These are phyloP conservation scores for Posidonia australis DNA, from an alignment of 106 monocot species.

Conservation along the genomic window DNA sequence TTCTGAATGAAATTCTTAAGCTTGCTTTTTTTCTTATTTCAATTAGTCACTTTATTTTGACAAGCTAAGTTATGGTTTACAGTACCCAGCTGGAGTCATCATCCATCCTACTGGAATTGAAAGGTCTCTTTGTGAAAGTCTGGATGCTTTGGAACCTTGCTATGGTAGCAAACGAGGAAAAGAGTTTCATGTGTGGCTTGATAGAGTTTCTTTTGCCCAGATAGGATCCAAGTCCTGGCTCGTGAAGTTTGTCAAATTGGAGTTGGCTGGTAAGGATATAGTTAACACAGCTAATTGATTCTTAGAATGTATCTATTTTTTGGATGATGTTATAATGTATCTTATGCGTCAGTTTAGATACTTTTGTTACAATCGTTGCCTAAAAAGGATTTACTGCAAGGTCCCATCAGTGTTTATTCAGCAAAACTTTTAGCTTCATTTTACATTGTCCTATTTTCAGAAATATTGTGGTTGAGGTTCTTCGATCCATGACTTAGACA, in stretches of 20 bases:
- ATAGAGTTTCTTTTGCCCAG: slow-evolving; percentile 44
- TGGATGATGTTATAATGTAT: too few relatives aligned
- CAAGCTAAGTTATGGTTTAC: slow-evolving; percentile 7
- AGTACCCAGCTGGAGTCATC: slow-evolving; percentile 40
- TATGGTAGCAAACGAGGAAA: slow-evolving; percentile 65
- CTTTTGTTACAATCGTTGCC: too few relatives aligned
- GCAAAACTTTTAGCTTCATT: not conserved
- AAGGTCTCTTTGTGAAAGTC: slow-evolving; percentile 34
- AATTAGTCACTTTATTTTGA: not conserved
- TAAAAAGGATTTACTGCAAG: not conserved
- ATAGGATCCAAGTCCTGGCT: slow-evolving; percentile 55
- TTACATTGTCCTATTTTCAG: too few relatives aligned
- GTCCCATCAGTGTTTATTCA: not conserved
- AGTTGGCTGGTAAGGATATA: slow-evolving; percentile 43
- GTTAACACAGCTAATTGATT: not conserved
- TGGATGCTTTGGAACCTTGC: slow-evolving; percentile 27
- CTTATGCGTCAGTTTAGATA: too few relatives aligned
- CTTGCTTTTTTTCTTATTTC: too few relatives aligned
- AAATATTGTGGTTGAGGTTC: not conserved
- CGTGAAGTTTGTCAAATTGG: slow-evolving; percentile 87
- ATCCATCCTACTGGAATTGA: slow-evolving; percentile 74
- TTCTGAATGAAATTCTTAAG: not conserved
- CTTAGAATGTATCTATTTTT: not conserved
- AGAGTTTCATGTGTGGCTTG: slow-evolving; percentile 66
- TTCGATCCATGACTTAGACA: not conserved